phyloP scores from a whole-genome alignment of 495 filamentous ascomycete genomes.

The Trichoderma erinaceum region DNA sequence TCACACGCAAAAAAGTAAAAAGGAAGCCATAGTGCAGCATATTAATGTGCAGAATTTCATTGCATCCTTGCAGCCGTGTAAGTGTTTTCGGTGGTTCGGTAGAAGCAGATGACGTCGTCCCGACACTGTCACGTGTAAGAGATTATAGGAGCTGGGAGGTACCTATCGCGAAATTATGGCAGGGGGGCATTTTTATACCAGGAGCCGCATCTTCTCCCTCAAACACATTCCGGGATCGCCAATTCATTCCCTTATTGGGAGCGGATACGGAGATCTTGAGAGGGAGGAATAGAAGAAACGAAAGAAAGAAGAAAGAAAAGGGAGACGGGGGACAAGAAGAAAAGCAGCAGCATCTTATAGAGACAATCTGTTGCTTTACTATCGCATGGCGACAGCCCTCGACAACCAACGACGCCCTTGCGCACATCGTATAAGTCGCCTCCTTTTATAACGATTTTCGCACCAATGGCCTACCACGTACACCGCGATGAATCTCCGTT shows the following conservation, averaged over 20 bases:
- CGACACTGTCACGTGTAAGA: conserved; percentile 3
- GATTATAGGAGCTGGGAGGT: not conserved
- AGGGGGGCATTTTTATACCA: not conserved
- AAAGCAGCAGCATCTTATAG: not conserved
- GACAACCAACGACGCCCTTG: not conserved
- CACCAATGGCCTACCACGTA: not conserved
- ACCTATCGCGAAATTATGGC: not conserved
- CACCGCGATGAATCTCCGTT: conserved; percentile 16
- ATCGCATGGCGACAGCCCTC: conserved; percentile 1
- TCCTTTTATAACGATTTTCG: not conserved
- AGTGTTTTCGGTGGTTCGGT: not conserved
- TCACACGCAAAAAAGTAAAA: not conserved
- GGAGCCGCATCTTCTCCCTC: not conserved
- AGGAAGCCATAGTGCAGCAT: not conserved
- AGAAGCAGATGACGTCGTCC: conserved; percentile 5
- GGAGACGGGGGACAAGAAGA: too few relatives aligned
- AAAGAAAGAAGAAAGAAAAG: not conserved
- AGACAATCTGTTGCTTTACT: not conserved
- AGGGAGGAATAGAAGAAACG: not conserved
- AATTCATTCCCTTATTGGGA: not conserved
- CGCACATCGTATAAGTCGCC: not conserved
- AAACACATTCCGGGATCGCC: not conserved
- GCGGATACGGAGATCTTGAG: not conserved
- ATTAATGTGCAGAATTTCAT: not conserved
- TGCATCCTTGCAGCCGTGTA: not conserved